These are phyloP conservation scores for Tetradesmus obliquus DNA, from an alignment of 139 green algal genomes.

Conservation along the genomic window DNA sequence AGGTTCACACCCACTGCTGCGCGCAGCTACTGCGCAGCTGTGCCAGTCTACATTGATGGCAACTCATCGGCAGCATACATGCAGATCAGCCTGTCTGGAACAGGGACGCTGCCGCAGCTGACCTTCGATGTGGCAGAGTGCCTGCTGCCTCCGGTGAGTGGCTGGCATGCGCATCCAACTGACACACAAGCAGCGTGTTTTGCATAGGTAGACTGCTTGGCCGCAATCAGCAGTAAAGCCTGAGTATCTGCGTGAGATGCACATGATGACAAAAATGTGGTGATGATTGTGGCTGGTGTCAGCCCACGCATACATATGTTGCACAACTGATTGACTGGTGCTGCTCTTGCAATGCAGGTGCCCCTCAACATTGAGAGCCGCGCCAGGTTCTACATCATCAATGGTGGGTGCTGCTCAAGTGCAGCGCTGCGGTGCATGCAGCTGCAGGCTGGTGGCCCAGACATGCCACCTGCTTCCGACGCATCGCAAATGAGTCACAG, in stretches of 20 bases:
- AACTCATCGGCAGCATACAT: constrained; percentile 58
- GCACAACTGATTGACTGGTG: no score
- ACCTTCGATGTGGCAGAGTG: constrained; percentile 71
- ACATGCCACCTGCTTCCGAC: no score
- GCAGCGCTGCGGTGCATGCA: no score
- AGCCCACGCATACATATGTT: no score
- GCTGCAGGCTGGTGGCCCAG: no score
- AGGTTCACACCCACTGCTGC: constrained; percentile 63
- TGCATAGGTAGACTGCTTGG: not conserved
- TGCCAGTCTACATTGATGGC: constrained; percentile 67
- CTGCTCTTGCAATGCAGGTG: constrained; percentile 35
- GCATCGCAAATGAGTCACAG: no score
- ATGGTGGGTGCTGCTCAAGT: constrained; percentile 48
- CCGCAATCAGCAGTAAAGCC: no score
- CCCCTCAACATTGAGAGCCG: constrained; percentile 65
- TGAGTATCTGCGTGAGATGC: no score
- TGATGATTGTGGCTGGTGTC: no score
- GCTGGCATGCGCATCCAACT: not conserved
- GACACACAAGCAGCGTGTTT: not conserved
- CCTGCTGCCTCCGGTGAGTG: constrained; percentile 66
- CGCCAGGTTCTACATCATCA: constrained; percentile 76
- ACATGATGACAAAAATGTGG: no score
- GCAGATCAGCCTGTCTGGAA: constrained; percentile 53
- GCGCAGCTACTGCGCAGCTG: constrained; percentile 54
- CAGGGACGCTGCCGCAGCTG: constrained; percentile 64